phyloP scores from a whole-genome alignment of 129 eudicot genomes.

The Artemisia argyi region DNA sequence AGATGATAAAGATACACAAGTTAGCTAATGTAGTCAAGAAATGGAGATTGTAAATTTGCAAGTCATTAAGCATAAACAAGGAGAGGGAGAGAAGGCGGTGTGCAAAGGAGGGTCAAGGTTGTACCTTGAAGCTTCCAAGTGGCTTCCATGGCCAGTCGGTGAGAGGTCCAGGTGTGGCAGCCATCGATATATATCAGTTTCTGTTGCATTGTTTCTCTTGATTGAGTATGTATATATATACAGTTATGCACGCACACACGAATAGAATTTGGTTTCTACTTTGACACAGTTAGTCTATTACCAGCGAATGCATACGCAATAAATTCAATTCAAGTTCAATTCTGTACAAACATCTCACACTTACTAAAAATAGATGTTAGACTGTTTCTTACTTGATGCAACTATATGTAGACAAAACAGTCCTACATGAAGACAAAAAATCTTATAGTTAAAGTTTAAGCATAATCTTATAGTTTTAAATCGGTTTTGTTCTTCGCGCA shows the following conservation, averaged over 20 bases:
- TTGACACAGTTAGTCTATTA: neutral
- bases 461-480: too few species aligned
- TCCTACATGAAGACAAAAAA: too few species aligned
- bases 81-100: neutral
- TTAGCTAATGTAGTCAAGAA: too few species aligned
- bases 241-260: neutral
- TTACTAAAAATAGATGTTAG: too few species aligned
- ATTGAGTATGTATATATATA: neutral
- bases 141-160: constrained; percentile 81
- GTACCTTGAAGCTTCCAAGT: constrained; percentile 69
- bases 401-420: too few species aligned
- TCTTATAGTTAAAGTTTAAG: too few species aligned
- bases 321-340: too few species aligned
- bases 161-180: constrained; percentile 57
- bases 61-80: neutral
- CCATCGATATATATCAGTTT: constrained; percentile 38
- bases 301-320: too few species aligned
- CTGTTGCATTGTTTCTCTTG: constrained; percentile 11
- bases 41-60: neutral
- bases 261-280: neutral
- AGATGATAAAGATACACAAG: neutral
- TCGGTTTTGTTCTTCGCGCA: too few species aligned
- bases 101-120: neutral
- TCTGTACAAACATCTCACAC: too few species aligned
- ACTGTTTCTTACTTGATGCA: too few species aligned